Percentiles rank a stretch among this genome's conserved stretches.
These are phyloP conservation scores for Lachancea quebecensis DNA, from an alignment of 805 yeast species.

Conservation along the genomic window DNA sequence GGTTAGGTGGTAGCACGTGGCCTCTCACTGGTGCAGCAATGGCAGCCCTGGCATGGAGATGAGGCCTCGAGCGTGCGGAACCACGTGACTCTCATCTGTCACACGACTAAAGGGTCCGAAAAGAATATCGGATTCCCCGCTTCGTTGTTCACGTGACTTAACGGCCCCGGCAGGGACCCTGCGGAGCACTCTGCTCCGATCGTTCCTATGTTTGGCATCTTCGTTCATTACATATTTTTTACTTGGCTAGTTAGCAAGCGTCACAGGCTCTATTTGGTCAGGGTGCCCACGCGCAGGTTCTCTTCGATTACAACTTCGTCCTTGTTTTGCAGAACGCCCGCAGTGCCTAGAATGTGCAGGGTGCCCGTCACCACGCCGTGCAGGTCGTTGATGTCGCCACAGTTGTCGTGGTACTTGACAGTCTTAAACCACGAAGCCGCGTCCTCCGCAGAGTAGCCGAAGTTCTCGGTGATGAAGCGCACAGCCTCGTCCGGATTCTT, in stretches of 20 bases:
- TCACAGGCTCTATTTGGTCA: neutral
- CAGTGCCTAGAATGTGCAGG: conserved; percentile 6
- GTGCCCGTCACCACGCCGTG: conserved; percentile 6
- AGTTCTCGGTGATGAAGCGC: conserved; percentile 51
- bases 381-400: conserved; percentile 4
- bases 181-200: too few relatives aligned
- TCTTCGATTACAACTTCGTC: conserved; percentile 3
- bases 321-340: conserved; percentile 6
- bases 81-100: too few relatives aligned
- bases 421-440: conserved; percentile 78
- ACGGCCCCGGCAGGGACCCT: too few relatives aligned
- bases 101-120: too few relatives aligned
- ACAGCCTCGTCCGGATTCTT: conserved; percentile 57
- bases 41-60: too few relatives aligned
- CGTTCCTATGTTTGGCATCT: too few relatives aligned
- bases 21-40: too few relatives aligned
- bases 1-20: too few relatives aligned
- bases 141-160: too few relatives aligned
- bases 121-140: too few relatives aligned
- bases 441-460: conserved; percentile 73
- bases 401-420: conserved; percentile 49
- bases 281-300: conserved; percentile 4
- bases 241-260: neutral
- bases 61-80: too few relatives aligned
- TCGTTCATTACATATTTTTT: neutral